These are phyloP conservation scores for Apocynum venetum DNA, from an alignment of 257 asterid genomes.

Conservation along the genomic window DNA sequence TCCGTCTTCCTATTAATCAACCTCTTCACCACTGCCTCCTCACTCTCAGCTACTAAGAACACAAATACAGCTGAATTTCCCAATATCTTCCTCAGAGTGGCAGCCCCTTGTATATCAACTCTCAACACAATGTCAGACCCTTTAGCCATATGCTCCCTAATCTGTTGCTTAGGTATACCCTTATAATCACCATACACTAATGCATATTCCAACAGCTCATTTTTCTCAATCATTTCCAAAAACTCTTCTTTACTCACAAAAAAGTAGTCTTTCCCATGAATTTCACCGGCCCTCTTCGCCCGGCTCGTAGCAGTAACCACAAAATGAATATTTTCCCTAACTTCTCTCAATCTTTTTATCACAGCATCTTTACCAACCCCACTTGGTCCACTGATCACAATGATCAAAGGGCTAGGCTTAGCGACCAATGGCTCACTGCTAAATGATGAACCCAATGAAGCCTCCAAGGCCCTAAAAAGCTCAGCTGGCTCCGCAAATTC, in stretches of 20 bases:
- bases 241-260: conserved; percentile 75
- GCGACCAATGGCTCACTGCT: conserved; percentile 70
- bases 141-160: conserved; percentile 71
- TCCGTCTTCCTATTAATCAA: conserved; percentile 86
- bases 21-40: conserved; percentile 88
- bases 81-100: conserved; percentile 59
- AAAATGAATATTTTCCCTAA: conserved; percentile 68
- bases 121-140: conserved; percentile 87
- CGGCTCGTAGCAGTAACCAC: conserved; percentile 91
- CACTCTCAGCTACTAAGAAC: conserved; percentile 88
- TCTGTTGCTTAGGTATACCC: conserved; percentile 82
- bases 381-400: conserved; percentile 91
- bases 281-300: conserved; percentile 56
- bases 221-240: conserved; percentile 55
- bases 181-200: conserved; percentile 90
- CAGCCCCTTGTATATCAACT: conserved; percentile 92
- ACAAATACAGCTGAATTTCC: conserved; percentile 62
- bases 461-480: conserved; percentile 71
- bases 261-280: conserved; percentile 78
- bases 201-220: conserved; percentile 89
- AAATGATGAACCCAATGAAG: conserved; percentile 66
- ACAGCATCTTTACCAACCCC: conserved; percentile 97
- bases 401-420: conserved; percentile 61
- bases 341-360: conserved; percentile 68
- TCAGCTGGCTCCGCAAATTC: conserved; percentile 50